Base-by-base conservation (phyloP, 371 early-diverging fungal genomes). In the Circinella umbellata region DNA sequence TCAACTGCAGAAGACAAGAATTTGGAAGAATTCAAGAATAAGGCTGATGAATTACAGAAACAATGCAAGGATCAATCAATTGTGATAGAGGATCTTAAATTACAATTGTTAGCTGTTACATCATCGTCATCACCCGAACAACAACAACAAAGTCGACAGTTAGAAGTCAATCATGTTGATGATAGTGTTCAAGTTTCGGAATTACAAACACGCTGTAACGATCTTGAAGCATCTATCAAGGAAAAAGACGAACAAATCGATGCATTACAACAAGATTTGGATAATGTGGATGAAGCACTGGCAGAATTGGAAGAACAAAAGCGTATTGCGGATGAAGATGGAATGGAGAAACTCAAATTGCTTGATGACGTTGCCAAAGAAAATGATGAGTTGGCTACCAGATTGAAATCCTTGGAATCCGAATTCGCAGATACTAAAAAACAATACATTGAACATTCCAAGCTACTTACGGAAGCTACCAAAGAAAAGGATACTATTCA, bases 351-450 rank as follows among this genome's bases (percentile, higher is more conserved):
- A 42, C 62, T 70, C 20, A 63, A 66, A 18, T 34, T 64, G 5
- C 48, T 73, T 13, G 73, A 70, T 34, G 61, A 53, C 3, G 69
- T 70, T 49, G 49, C 59, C 1, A 60, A 64, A 17, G 73, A 78
- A 46, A 69, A 75, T n/a, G 73, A 75, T 36, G 34, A 63, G 8
- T 38, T 64, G 4, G 69, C 38, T 36, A 37, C 63, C 46, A 11
- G 17, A 15, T 63, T 63, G n/a, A 39, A 63, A 47, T 38, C 36
- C 20, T 14, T 46, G 34, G 47, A 63, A 37, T 1, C 34, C 9
- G 10, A 39, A n/a, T 9, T 63, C 10, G 34, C 42, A n/a, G n/a
- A 11, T 17, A 13, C 57, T 8, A 14, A 54, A 54, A n/a, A 54
- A 4, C 17, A 20, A 54, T 54, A 10, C n/a, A 54, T 10, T n/a